Conservation (phyloP, 331 rosid species). For the Rosa hybrid region DNA sequence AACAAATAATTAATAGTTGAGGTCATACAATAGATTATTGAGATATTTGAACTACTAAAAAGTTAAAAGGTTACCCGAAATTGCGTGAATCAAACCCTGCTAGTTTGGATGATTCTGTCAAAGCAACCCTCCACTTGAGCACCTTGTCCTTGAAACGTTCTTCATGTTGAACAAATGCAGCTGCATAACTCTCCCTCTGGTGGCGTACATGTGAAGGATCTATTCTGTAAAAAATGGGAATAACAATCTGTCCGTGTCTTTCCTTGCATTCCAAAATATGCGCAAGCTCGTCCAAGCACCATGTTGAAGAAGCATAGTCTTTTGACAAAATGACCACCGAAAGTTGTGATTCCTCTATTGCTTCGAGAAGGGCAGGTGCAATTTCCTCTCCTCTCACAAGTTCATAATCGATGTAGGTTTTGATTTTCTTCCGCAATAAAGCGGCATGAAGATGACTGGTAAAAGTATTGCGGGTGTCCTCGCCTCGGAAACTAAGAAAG, state of each 20-base stretch:
- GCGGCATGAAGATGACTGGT: not conserved
- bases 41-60: too few species aligned
- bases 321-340: not conserved
- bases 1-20: not conserved
- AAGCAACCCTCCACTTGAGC: not conserved
- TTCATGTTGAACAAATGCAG: not conserved
- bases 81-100: constrained; percentile 1
- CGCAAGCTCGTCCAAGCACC: not conserved
- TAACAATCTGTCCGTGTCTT: not conserved
- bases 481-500: not conserved
- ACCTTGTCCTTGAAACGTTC: not conserved
- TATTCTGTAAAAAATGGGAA: not conserved
- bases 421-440: not conserved
- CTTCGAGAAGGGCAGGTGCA: not conserved
- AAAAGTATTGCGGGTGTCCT: not conserved
- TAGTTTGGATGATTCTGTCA: not conserved
- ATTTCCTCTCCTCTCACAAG: not conserved
- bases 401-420: not conserved
- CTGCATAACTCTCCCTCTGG: not conserved
- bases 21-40: too few species aligned
- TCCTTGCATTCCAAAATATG: not conserved
- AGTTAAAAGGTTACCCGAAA: not conserved
- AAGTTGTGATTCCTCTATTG: not conserved
- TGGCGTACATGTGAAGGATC: not conserved
- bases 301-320: not conserved